phyloP scores from a whole-genome alignment of 1,139 yeast genomes.

The Kodamaea derodonti region DNA sequence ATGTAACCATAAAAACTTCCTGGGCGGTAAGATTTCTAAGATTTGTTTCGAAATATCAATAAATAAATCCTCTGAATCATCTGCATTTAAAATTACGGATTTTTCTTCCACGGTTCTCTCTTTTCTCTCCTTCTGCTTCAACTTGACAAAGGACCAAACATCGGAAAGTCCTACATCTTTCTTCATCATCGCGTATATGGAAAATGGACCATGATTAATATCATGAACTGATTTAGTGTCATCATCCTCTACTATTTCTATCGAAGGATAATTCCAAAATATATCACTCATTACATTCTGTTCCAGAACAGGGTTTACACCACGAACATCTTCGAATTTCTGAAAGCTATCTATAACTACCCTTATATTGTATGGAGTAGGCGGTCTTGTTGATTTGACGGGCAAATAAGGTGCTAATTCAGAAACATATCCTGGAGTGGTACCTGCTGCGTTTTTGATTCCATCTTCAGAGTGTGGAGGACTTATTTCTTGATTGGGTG shows the following conservation, averaged over 20 bases:
- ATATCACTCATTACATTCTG: constrained; percentile 34
- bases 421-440: background rate
- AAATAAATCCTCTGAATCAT: constrained; percentile 19
- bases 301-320: constrained; percentile 7
- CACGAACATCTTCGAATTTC: constrained; percentile 5
- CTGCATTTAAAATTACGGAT: constrained; percentile 13
- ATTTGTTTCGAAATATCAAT: constrained; percentile 31
- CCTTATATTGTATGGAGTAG: constrained; percentile 1
- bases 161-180: constrained; percentile 43
- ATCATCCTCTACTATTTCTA: constrained; percentile 31
- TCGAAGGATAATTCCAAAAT: constrained; percentile 39
- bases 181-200: constrained; percentile 46
- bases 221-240: constrained; percentile 16
- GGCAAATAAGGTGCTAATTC: constrained; percentile 6
- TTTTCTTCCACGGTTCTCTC: background rate
- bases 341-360: constrained; percentile 4
- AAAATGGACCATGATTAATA: constrained; percentile 46
- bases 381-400: constrained; percentile 1
- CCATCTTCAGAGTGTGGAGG: constrained; percentile 5
- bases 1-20: constrained; percentile 30
- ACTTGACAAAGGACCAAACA: constrained; percentile 29
- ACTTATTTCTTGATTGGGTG: constrained; percentile 6
- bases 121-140: constrained; percentile 5
- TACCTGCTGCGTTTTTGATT: background rate
- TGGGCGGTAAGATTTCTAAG: constrained; percentile 28